Percentiles rank a stretch among this genome's conserved stretches.
These are phyloP conservation scores for Aspergillus carbonarius DNA, from an alignment of 2,329 filamentous ascomycete species.

Conservation along the genomic window DNA sequence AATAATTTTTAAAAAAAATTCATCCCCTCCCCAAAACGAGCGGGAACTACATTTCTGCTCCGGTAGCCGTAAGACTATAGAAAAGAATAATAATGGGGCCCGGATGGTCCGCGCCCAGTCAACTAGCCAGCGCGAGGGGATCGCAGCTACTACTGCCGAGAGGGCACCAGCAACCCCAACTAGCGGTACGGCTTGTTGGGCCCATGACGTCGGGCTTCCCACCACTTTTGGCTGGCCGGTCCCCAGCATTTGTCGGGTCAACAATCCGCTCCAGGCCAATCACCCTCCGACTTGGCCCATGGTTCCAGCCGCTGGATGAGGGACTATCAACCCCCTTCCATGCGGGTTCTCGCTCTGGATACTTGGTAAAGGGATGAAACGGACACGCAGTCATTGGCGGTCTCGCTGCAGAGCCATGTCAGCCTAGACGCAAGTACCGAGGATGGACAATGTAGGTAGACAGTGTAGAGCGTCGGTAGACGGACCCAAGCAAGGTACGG, in stretches of 20 bases:
- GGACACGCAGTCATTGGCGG: background rate
- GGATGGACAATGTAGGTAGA: background rate
- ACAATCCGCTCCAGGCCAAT: constrained; percentile 2
- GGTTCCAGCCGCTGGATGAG: background rate
- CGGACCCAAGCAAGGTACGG: background rate
- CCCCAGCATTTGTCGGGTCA: constrained; percentile 8
- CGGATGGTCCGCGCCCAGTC: background rate
- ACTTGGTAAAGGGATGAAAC: background rate
- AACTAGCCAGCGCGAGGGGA: background rate
- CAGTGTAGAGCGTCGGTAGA: background rate
- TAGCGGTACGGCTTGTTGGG: constrained; percentile 26
- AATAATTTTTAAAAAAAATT: background rate
- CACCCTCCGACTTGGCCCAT: background rate
- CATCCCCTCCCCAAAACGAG: no score
- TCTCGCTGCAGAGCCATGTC: background rate
- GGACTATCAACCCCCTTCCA: background rate
- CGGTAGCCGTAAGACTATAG: background rate
- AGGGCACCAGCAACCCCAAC: constrained; percentile 19
- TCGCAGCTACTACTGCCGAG: background rate
- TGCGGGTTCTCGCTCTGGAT: background rate
- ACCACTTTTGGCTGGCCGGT: constrained; percentile 8
- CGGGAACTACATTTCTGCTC: background rate
- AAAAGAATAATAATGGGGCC: background rate
- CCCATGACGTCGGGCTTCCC: constrained; percentile 21
- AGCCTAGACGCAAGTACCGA: background rate